A percentile compares a stretch with the other conserved stretches of the same genome.
phyloP scores from a whole-genome alignment of 768 basidiomycete species.

The Tricholoma hemisulphureum region DNA sequence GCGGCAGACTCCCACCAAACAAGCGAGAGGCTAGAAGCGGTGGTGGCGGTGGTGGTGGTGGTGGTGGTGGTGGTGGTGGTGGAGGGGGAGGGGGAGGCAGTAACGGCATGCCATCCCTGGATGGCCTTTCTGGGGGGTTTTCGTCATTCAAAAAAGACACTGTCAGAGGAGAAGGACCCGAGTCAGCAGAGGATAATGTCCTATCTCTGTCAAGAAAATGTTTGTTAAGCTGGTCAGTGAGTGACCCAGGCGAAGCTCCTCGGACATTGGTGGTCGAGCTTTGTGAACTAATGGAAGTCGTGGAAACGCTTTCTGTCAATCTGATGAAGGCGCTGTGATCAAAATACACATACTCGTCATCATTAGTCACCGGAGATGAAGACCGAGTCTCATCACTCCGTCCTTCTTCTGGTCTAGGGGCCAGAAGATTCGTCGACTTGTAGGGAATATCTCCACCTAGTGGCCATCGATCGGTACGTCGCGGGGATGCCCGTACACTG shows the following conservation, averaged over 20 bases:
- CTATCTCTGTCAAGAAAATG: conserved; percentile 54
- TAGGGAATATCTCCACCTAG: conserved; percentile 39
- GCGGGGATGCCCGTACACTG: conserved; percentile 68
- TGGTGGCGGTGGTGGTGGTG: conserved; percentile 37
- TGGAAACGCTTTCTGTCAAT: conserved; percentile 51
- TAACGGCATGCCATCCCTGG: conserved; percentile 8
- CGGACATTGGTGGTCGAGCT: conserved; percentile 29
- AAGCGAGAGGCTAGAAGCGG: conserved; percentile 33
- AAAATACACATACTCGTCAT: conserved; percentile 56
- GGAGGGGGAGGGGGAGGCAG: conserved; percentile 19
- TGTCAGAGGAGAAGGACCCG: conserved; percentile 30
- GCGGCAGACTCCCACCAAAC: conserved; percentile 23
- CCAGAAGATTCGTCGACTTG: conserved; percentile 42
- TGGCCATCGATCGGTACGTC: conserved; percentile 49
- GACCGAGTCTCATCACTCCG: conserved; percentile 44
- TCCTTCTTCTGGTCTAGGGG: conserved; percentile 43
- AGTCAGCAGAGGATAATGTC: conserved; percentile 35
- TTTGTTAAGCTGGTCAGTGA: conserved; percentile 62
- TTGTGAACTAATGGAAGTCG: conserved; percentile 56
- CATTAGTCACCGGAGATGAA: conserved; percentile 45
- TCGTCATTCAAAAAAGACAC: conserved; percentile 45
- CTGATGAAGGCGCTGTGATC: conserved; percentile 34
- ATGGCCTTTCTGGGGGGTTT: not conserved
- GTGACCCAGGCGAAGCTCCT: conserved; percentile 41
- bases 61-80: conserved; percentile 31